Conservation (phyloP, 2,329 filamentous ascomycete species). For the Thielaviopsis populi region DNA sequence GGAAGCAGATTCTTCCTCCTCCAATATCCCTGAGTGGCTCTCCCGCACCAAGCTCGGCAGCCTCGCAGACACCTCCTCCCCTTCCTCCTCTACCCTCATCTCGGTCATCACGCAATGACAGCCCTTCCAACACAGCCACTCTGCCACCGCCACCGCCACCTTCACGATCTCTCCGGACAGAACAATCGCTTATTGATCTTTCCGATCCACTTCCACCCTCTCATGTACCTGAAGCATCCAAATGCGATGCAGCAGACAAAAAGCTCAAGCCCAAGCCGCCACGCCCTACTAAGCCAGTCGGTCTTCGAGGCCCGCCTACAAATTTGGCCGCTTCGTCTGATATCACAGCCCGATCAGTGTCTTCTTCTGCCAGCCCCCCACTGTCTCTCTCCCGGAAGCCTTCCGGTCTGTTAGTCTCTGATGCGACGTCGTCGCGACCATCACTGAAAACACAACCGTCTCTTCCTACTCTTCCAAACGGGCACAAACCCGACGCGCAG, state of each 20-base stretch:
- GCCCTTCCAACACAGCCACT: slow-evolving; percentile 32
- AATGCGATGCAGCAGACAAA: background rate
- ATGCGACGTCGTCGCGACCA: background rate
- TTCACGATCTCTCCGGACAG: background rate
- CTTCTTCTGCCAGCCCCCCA: slow-evolving; percentile 7
- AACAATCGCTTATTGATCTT: background rate
- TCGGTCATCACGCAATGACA: slow-evolving; percentile 33
- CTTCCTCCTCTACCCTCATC: slow-evolving; percentile 14
- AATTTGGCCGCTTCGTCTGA: background rate
- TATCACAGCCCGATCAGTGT: background rate
- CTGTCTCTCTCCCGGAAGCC: background rate
- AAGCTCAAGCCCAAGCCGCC: slow-evolving; percentile 33
- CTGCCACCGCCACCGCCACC: slow-evolving; percentile 8
- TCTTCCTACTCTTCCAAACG: background rate
- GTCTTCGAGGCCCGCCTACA: slow-evolving; percentile 31
- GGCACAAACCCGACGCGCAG: slow-evolving; percentile 17
- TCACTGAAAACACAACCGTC: background rate
- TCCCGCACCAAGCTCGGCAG: background rate
- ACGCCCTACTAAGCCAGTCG: slow-evolving; percentile 42
- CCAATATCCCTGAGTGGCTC: background rate
- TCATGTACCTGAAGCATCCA: background rate
- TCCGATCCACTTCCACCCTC: background rate
- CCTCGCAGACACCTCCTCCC: background rate
- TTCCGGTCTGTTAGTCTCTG: background rate
- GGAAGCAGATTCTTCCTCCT: slow-evolving; percentile 5